Evolutionary conservation across 495 filamentous ascomycete genomes (phyloP), one percentile per base, ranked within the genome.

Genomic region (Penicillium verhagenii): DNA sequence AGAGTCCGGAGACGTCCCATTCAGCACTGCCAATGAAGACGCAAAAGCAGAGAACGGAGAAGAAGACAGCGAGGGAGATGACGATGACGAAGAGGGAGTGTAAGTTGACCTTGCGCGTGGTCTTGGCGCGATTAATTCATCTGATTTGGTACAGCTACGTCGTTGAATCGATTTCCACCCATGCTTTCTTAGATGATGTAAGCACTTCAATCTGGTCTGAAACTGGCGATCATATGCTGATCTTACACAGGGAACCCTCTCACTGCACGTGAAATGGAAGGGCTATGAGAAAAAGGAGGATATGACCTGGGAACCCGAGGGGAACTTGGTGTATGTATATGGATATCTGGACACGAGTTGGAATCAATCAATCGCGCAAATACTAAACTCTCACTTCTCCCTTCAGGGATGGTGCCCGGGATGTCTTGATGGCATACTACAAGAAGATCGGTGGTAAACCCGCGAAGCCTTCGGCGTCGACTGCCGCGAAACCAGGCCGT

Each of bases 231-330:
- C 35, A 21, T n/a, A n/a, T 11, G 52, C 60, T 71, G 44, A 64
- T 38, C 3, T 59, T 59, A n/a, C 23, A 40, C 26, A 82, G 76
- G 73, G 73, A 25, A 60, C 52, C 0, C 37, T 81, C 28, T 52
- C 73, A 23, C 78, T 84, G 16, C 56, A 78, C 9, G 81, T 87
- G 44, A 86, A 87, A 60, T 88, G 85, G 85, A 73, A 80, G 49
- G 85, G 83, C 0, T 88, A 84, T 53, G 76, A 82, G 0, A 70
- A 81, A 16, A 70, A 70, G 10, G 57, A 58, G 1, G 84, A 88
- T 46, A 64, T 69, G 35, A 88, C 85, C 5, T 78, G 81, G 76
- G 85, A 88, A 56, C 81, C 81, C 0, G 82, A 85, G 54, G 72
- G 73, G 5, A 81, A 84, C 37, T 67, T 87, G 51, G 45, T 72